Percentiles rank a stretch among this genome's conserved stretches.
Evolutionary conservation across 129 eudicot genomes (phyloP).

Genomic region (Tagetes patula): DNA sequence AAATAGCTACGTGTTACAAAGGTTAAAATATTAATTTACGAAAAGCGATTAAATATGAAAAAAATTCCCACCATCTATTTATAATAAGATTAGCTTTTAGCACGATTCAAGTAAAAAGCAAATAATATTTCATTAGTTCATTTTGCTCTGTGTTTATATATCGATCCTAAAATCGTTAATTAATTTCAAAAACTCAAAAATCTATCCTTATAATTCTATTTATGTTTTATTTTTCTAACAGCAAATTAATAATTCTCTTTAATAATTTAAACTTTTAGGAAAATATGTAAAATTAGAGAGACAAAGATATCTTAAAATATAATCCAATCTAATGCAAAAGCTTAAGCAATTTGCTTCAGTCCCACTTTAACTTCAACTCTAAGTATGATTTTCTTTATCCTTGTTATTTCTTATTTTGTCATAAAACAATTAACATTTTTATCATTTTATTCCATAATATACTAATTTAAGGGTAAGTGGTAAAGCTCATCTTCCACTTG

Average conservation of each 20-base stretch:
- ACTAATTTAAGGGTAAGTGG: too few relatives aligned
- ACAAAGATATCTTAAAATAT: constrained; percentile 31
- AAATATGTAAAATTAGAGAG: constrained; percentile 5
- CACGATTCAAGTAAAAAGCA: not conserved
- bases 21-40: not conserved
- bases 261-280: not conserved
- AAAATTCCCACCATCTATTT: not conserved
- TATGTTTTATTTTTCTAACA: too few relatives aligned
- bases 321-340: constrained; percentile 60
- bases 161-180: not conserved
- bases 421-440: not conserved
- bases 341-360: constrained; percentile 60
- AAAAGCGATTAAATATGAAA: not conserved
- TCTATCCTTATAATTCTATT: too few relatives aligned
- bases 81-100: not conserved
- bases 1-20: not conserved
- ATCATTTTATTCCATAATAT: not conserved
- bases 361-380: constrained; percentile 78
- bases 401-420: constrained; percentile 34
- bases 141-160: not conserved
- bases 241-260: not conserved
- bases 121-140: not conserved
- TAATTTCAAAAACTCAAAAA: too few relatives aligned
- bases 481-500: too few relatives aligned
- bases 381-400: constrained; percentile 52